A percentile compares a stretch with the other conserved stretches of the same genome.
Evolutionary conservation across 2,329 filamentous ascomycete genomes (phyloP).

Genomic region (Trichoderma koningiopsis): DNA sequence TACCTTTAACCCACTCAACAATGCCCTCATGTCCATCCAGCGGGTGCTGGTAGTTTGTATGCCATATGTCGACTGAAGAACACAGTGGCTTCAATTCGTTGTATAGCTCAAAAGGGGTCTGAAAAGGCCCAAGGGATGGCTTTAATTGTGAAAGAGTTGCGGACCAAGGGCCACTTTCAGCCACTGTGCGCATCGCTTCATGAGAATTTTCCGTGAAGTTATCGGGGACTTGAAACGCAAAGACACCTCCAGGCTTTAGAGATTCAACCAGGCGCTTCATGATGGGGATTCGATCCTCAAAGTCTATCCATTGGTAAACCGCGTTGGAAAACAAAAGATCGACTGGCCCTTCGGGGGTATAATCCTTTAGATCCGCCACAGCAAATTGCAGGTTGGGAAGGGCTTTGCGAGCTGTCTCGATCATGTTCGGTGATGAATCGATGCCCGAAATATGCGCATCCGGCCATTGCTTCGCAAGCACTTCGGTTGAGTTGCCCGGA

Average conservation of each 20-base stretch:
- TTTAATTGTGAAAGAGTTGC: conserved; percentile 33
- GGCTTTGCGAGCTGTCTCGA: conserved; percentile 47
- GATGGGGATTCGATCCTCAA: conserved; percentile 45
- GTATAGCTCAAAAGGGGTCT: conserved; percentile 50
- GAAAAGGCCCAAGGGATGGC: conserved; percentile 51
- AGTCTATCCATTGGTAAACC: conserved; percentile 60
- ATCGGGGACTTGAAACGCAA: conserved; percentile 56
- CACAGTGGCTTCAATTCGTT: conserved; percentile 49
- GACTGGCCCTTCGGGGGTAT: conserved; percentile 34
- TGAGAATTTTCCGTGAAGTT: conserved; percentile 55
- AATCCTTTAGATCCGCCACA: conserved; percentile 49
- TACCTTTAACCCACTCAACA: conserved; percentile 62
- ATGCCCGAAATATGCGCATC: conserved; percentile 51
- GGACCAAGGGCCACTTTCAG: conserved; percentile 43
- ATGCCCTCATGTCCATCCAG: conserved; percentile 52
- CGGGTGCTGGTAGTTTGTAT: conserved; percentile 56
- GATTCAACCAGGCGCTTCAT: conserved; percentile 47
- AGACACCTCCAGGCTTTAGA: conserved; percentile 47
- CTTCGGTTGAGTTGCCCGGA: conserved; percentile 59
- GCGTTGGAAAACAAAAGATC: conserved; percentile 60
- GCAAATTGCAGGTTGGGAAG: conserved; percentile 49
- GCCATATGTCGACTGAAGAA: conserved; percentile 53
- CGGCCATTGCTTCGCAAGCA: conserved; percentile 52
- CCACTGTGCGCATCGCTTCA: conserved; percentile 50
- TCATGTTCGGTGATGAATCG: conserved; percentile 59